Evolutionary conservation across 306 rosid genomes (phyloP).

Genomic region (Potentilla sterilis): DNA sequence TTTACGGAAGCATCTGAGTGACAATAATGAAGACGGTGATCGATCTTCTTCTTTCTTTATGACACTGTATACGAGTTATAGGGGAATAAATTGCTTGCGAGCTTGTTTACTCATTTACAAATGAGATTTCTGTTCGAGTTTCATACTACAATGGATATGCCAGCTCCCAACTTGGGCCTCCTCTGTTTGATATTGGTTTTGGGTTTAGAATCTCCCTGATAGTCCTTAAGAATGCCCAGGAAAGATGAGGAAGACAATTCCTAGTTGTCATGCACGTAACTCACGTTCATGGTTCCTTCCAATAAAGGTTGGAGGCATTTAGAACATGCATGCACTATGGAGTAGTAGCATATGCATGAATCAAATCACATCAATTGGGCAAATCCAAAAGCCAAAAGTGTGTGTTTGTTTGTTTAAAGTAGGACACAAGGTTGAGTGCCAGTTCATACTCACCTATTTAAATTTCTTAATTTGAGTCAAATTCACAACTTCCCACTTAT

Average conservation of each 20-base stretch:
- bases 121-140: background rate
- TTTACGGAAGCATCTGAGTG: slow-evolving; percentile 4
- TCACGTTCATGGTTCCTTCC: slow-evolving; percentile 7
- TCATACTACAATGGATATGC: background rate
- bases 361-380: background rate
- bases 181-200: background rate
- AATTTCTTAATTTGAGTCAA: too few relatives aligned
- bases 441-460: background rate
- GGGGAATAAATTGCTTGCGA: background rate
- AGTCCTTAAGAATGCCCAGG: background rate
- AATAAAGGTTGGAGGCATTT: slow-evolving; percentile 8
- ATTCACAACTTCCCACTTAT: too few relatives aligned
- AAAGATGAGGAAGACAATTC: background rate
- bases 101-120: background rate
- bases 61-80: slow-evolving; percentile 3
- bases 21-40: slow-evolving; percentile 1
- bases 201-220: background rate
- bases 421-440: slow-evolving; percentile 9
- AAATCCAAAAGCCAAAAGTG: slow-evolving; percentile 12
- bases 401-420: slow-evolving; percentile 9
- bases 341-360: background rate
- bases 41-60: background rate
- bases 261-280: background rate
- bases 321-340: slow-evolving; percentile 27
- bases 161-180: background rate